Conservation (phyloP, 2,329 filamentous ascomycete genomes). For the Monilinia fructigena region DNA sequence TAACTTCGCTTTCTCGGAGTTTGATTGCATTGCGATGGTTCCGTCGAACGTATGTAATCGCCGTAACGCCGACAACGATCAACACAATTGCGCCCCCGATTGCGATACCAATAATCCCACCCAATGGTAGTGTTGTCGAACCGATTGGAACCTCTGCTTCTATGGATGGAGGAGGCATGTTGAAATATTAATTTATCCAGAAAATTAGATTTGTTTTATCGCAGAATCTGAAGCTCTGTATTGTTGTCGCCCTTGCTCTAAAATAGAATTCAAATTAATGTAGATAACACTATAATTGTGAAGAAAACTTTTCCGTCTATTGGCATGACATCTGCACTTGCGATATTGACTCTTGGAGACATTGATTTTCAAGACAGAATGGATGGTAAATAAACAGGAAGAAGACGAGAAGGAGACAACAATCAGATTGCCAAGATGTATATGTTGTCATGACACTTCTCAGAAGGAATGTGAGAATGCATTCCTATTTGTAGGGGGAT, state of each 20-base stretch:
- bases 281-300: background rate
- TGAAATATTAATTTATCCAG: background rate
- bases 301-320: background rate
- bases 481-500: background rate
- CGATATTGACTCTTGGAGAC: background rate
- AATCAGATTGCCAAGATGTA: constrained; percentile 4
- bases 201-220: background rate
- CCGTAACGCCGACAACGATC: background rate
- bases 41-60: background rate
- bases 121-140: background rate
- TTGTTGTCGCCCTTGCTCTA: background rate
- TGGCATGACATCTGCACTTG: constrained; percentile 16
- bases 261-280: background rate
- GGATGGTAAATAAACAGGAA: background rate
- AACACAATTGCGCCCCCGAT: constrained; percentile 10
- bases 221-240: background rate
- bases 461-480: background rate
- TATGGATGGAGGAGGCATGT: constrained; percentile 15
- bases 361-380: background rate
- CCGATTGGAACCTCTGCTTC: constrained; percentile 10
- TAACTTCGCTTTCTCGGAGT: background rate
- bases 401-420: background rate
- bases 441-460: background rate
- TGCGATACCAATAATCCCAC: constrained; percentile 13
- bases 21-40: background rate